Base-by-base conservation (phyloP, 2,329 filamentous ascomycete species). In the Trichoderma atroviride region DNA sequence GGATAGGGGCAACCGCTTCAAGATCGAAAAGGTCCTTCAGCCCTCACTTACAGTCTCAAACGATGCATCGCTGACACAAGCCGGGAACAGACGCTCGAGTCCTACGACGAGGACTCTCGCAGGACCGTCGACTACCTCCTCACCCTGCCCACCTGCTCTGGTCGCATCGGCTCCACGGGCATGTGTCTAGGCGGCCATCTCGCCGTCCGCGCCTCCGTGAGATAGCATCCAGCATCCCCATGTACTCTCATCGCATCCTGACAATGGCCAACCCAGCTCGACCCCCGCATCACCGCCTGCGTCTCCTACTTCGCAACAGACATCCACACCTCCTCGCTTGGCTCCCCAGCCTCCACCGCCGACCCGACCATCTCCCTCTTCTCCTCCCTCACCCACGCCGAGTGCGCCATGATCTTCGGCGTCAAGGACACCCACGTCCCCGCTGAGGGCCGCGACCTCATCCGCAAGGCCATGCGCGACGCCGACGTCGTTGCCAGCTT, bases 121-220 rank as follows among this genome's bases (percentile, higher is more conserved):
- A 35, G 33, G 13, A 35, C 33, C 13, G 33, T 35, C 33, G 33
- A 35, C 33, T 35, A 35, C 33, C 33, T 35, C 11, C 33, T 35
- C 11, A 35, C 33, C 33, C 85, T 94, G 27, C 86, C 88, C 5
- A 93, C 91, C n/a, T 93, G 94, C 80, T 96, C 89, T 71, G 94
- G 94, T 61, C 86, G 88, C 43, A 87, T 97, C 73, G 92, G 92
- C 57, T 84, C 90, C 5, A 94, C 92, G 14, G 93, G 93, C 71
- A 97, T 97, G 94, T 97, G 94, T 79, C 88, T 97, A 1, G 95
- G 95, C 64, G 94, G 95, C 1, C 95, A 97, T 78, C 87, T 97
- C 22, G 92, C 89, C 67, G 79, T 88, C 60, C 92, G 80, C 66
- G 85, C 86, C 55, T 82, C 82, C 71, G 86, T 87, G 82, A 70